phyloP scores from a whole-genome alignment of 139 green algal genomes.

The Coccomyxa sp. region DNA sequence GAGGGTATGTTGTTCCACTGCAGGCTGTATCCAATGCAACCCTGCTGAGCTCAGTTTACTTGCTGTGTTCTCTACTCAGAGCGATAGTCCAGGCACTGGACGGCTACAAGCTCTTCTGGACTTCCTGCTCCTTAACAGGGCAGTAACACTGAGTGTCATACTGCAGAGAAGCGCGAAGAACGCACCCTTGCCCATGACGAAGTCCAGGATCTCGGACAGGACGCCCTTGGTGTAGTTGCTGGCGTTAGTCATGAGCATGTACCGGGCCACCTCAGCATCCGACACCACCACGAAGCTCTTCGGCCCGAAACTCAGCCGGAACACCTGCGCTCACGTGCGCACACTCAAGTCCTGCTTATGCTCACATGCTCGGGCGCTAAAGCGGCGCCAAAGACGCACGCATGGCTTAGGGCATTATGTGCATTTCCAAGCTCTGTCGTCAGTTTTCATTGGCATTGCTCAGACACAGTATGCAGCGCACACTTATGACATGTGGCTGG shows the following conservation, averaged over 20 bases:
- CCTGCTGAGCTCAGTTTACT: too few species aligned
- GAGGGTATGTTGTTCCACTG: too few species aligned
- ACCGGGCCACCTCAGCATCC: slow-evolving; percentile 60
- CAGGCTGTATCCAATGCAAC: too few species aligned
- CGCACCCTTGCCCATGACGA: slow-evolving; percentile 91
- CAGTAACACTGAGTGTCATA: background rate
- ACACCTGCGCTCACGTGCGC: slow-evolving; percentile 64
- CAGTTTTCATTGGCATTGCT: too few species aligned
- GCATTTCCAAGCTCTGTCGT: too few species aligned
- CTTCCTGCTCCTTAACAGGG: background rate
- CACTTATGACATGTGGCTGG: too few species aligned
- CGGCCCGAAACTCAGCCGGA: slow-evolving; percentile 90
- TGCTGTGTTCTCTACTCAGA: too few species aligned
- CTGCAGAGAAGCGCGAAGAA: background rate
- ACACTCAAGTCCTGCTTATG: too few species aligned
- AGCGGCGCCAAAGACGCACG: too few species aligned
- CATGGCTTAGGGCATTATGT: too few species aligned
- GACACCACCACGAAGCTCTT: slow-evolving; percentile 95
- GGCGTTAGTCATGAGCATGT: slow-evolving; percentile 87
- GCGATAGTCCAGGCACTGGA: background rate
- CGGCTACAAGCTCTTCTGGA: background rate
- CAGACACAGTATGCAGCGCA: too few species aligned
- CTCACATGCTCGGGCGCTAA: too few species aligned
- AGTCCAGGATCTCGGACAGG: slow-evolving; percentile 89
- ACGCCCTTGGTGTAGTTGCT: slow-evolving; percentile 88